These are phyloP conservation scores for Cercospora berteroae DNA, from an alignment of 2,329 filamentous ascomycete species.

Conservation along the genomic window DNA sequence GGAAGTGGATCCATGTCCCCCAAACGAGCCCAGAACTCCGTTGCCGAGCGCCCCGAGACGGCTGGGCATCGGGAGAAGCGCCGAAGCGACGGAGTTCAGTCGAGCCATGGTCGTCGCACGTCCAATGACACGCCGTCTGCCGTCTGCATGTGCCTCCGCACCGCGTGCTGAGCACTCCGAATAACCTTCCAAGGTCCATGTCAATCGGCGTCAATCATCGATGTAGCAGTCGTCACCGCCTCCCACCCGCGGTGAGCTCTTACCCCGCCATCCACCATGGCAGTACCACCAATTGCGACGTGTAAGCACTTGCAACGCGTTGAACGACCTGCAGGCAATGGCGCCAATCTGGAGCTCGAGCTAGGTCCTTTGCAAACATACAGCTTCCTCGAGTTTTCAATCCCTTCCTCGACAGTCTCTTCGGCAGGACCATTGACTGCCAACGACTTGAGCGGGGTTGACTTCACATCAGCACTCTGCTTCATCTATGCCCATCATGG, in stretches of 20 bases:
- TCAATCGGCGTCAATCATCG: background rate
- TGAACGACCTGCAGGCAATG: constrained; percentile 10
- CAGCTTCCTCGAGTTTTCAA: constrained; percentile 1
- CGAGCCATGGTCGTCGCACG: background rate
- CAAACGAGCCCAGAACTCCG: background rate
- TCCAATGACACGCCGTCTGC: background rate
- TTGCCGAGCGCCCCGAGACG: background rate
- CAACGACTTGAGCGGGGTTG: background rate
- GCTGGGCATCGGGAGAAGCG: constrained; percentile 2
- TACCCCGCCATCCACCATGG: constrained; percentile 7
- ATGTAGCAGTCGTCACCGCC: background rate
- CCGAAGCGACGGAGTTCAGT: constrained; percentile 1
- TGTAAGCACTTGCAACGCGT: constrained; percentile 9
- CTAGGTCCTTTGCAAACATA: constrained; percentile 5
- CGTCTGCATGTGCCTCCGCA: background rate
- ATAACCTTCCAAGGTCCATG: background rate
- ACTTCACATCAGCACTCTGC: background rate
- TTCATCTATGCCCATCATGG: constrained; percentile 22
- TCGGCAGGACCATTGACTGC: background rate
- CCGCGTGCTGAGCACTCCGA: background rate
- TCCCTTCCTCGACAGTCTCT: background rate
- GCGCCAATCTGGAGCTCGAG: constrained; percentile 9
- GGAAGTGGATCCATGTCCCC: background rate
- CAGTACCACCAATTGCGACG: constrained; percentile 1
- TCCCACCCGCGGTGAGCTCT: background rate